Base-by-base conservation (phyloP, 2,329 filamentous ascomycete genomes). In the Ceratocystis lukuohia region DNA sequence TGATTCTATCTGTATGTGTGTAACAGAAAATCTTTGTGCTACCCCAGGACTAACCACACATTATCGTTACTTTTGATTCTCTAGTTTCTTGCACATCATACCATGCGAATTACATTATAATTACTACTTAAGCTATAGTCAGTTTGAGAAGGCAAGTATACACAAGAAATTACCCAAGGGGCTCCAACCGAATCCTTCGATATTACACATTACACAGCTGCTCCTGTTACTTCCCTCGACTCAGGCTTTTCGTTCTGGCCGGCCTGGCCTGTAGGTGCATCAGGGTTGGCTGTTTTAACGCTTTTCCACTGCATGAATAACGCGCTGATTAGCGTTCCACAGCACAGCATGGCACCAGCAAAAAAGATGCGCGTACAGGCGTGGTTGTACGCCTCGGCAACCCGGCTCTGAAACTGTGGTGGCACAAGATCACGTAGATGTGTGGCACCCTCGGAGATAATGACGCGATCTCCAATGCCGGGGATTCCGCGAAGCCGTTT, bases 261-360 rank as follows among this genome's bases (percentile, higher is more conserved):
- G 20, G 20, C 48, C 20, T 44, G 20, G 22, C 44, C 53, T 15
- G 50, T n/a, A n/a, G 66, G 66, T 6, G 61, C 65, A 57, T 44
- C 48, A 1, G 65, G 65, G 3, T 37, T 59, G 0, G 69, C 71
- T 71, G 82, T 83, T 77, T 88, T 88, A 71, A 89, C 84, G 69
- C 77, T 85, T 72, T 78, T 84, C 87, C 87, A 89, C 73, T 88
- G 81, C 70, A 89, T 80, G 25, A 79, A 80, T 1, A 82, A 71
- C 0, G 82, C 79, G 6, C 81, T 84, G 8, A 86, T n/a, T 5
- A 88, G 76, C 10, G 82, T 81, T 1, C 82, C 71, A 5, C 79
- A 74, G 0, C 80, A 78, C 68, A 87, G 74, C 0, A 81, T 86
- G 64, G 86, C 76, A 3, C 79, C 79, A 1, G 85, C 82, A 67